Conservation (phyloP, 345 rosid genomes). For the Schrenkiella parvula region DNA sequence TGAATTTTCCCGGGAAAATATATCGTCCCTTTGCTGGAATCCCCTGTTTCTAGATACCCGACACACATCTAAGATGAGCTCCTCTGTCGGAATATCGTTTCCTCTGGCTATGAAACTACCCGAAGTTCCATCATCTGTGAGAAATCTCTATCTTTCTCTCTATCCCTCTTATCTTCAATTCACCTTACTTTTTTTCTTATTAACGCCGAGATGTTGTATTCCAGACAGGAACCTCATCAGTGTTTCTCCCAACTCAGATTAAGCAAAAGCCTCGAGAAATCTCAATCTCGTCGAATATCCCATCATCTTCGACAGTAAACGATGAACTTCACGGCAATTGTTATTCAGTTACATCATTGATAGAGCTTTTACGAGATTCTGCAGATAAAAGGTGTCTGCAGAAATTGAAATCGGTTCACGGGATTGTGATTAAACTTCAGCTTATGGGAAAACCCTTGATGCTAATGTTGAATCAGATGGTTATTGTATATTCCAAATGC, state of each 20-base stretch:
- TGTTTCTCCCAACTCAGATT: constrained; percentile 13
- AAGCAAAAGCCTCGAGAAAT: not conserved
- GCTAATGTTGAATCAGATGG: constrained; percentile 34
- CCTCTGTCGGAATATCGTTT: constrained; percentile 4
- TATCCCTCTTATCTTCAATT: not conserved
- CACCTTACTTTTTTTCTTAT: not conserved
- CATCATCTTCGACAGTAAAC: not conserved
- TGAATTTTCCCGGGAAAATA: constrained; percentile 10
- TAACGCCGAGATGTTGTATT: not conserved
- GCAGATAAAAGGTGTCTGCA: constrained; percentile 21
- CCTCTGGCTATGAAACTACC: constrained; percentile 4
- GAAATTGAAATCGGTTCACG: constrained; percentile 34
- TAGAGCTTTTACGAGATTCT: constrained; percentile 33
- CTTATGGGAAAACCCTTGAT: constrained; percentile 15
- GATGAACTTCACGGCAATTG: not conserved
- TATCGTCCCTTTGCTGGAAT: not conserved
- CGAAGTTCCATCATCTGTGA: constrained; percentile 19
- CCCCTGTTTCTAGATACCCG: not conserved
- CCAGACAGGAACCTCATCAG: constrained; percentile 23
- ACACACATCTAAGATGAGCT: constrained; percentile 7
- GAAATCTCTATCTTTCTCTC: constrained; percentile 2
- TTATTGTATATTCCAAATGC: constrained; percentile 35
- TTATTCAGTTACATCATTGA: constrained; percentile 13
- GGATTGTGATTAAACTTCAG: constrained; percentile 23
- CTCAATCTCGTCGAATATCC: not conserved